Conservation (phyloP, 2,329 filamentous ascomycete species). For the Fusarium nisikadoi region DNA sequence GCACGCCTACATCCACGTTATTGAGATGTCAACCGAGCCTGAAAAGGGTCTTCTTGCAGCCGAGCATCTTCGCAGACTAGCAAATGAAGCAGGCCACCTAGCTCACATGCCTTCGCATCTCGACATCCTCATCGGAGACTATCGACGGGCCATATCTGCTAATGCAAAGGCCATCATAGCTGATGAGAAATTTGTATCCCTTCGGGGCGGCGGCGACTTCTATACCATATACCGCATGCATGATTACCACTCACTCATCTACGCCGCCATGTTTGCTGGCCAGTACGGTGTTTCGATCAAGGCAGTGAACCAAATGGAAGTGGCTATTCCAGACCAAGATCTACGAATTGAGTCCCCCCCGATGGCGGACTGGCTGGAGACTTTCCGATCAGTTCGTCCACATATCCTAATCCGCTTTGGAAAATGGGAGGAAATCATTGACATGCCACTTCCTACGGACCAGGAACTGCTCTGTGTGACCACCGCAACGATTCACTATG, state of each 20-base stretch:
- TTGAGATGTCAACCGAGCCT: constrained; percentile 76
- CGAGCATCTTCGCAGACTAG: constrained; percentile 69
- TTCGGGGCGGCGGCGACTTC: constrained; percentile 70
- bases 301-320: constrained; percentile 67
- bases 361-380: constrained; percentile 81
- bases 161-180: constrained; percentile 73
- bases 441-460: constrained; percentile 65
- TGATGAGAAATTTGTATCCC: constrained; percentile 71
- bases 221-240: constrained; percentile 79
- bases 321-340: constrained; percentile 65
- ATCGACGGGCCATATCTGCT: constrained; percentile 66
- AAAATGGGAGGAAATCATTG: constrained; percentile 72
- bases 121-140: constrained; percentile 77
- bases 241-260: constrained; percentile 77
- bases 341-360: constrained; percentile 64
- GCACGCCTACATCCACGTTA: constrained; percentile 81
- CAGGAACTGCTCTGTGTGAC: constrained; percentile 71
- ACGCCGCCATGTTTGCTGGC: constrained; percentile 80
- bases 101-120: constrained; percentile 80
- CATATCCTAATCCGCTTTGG: constrained; percentile 79
- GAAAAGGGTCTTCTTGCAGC: constrained; percentile 69
- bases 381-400: constrained; percentile 70
- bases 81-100: constrained; percentile 75
- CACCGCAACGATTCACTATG: constrained; percentile 74
- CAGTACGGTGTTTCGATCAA: constrained; percentile 69